Base-by-base conservation (phyloP, 1,139 yeast genomes). In the Spathaspora sp. region DNA sequence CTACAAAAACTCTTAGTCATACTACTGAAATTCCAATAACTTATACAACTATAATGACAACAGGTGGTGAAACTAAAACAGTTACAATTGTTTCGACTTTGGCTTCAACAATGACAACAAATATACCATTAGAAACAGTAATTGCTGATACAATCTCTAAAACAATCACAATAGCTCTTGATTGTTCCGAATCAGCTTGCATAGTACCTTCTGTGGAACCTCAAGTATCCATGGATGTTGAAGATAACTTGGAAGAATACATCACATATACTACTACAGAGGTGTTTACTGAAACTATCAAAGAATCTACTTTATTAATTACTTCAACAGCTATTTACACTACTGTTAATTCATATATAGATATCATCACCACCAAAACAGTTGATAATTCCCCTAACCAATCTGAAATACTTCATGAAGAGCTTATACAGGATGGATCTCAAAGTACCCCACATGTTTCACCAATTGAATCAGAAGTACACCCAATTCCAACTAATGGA, bases 1-100 rank as follows among this genome's bases (percentile, higher is more conserved):
- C 24, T 17, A 36, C 25, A 17, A 13, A 16, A 36, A 9, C 38
- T 10, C 10, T 17, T 5, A n/a, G 13, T 3, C 4, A 7, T 17
- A 17, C 38, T 23, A 17, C 39, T 46, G 31, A 27, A n/a, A 27
- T 13, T n/a, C 31, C n/a, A 10, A 27, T 27, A 4, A 27, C 31
- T 8, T 27, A 27, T 27, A 27, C 13, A 3, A 27, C 31, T 10
- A 27, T n/a, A 3, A 11, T 27, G 5, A 27, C 31, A 10, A n/a
- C n/a, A 10, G 31, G 4, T 10, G 13, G n/a, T 27, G 31, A 27
- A 8, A 27, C 31, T 5, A 27, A 8, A 27, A 27, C 13, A 10
- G 6, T 27, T 6, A 27, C 13, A 27, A 4, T 11, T 10, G 31
- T 27, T 11, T 27, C 31, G 2, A 27, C 31, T 10, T 11, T 11